phyloP scores from a whole-genome alignment of 1,139 yeast genomes.

The Candida buenavistaensis region DNA sequence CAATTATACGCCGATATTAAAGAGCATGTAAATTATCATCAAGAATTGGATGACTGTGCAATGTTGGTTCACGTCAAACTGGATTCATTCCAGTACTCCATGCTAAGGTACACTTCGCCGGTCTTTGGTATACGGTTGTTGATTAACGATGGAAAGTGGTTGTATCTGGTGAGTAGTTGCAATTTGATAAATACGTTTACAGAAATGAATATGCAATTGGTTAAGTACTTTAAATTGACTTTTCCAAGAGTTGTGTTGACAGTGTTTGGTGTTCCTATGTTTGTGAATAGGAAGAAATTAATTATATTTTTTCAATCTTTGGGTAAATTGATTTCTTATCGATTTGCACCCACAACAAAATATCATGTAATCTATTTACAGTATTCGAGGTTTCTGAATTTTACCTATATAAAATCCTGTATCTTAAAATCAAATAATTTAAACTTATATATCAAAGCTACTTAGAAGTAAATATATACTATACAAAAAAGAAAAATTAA shows the following conservation, averaged over 20 bases:
- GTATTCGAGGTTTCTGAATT: constrained; percentile 10
- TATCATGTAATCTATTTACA: constrained; percentile 13
- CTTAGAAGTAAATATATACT: too few relatives aligned
- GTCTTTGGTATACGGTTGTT: constrained; percentile 7
- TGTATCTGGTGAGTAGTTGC: constrained; percentile 4
- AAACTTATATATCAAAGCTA: background rate
- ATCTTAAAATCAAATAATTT: constrained; percentile 2
- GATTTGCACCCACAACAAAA: constrained; percentile 11
- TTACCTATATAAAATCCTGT: constrained; percentile 2
- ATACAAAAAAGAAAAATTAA: too few relatives aligned
- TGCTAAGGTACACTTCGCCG: constrained; percentile 5
- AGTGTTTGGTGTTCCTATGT: constrained; percentile 12
- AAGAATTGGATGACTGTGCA: constrained; percentile 6
- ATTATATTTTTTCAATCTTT: constrained; percentile 7
- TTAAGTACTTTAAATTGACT: constrained; percentile 2
- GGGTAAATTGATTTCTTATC: constrained; percentile 11
- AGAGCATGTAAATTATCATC: constrained; percentile 7
- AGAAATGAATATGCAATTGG: constrained; percentile 11
- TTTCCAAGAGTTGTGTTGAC: constrained; percentile 8
- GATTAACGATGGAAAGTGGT: constrained; percentile 1
- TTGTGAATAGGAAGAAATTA: constrained; percentile 4
- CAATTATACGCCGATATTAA: constrained; percentile 3
- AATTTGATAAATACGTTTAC: background rate
- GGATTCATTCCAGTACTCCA: constrained; percentile 2
- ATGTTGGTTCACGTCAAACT: constrained; percentile 9